phyloP scores from a whole-genome alignment of 2,329 filamentous ascomycete genomes.

The Ilyonectria mors-panacis region DNA sequence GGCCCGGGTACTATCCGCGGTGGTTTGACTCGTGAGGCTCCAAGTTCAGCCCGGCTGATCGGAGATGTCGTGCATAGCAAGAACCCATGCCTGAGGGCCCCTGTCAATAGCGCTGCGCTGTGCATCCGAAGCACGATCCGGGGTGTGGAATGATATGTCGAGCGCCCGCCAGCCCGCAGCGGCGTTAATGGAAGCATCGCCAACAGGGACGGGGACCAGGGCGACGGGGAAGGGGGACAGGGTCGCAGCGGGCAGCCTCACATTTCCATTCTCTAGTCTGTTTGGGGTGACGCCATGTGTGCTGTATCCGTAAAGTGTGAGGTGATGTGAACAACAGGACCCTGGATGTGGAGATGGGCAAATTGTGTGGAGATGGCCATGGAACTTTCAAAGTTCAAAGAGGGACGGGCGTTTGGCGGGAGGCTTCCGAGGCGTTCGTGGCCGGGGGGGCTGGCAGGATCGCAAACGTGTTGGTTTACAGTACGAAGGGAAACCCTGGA shows the following conservation, averaged over 20 bases:
- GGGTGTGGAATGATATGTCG: not conserved
- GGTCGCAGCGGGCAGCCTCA: conserved; percentile 8
- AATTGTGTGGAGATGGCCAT: conserved; percentile 22
- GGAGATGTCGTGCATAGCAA: conserved; percentile 48
- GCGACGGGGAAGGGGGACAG: conserved; percentile 20
- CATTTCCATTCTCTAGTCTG: not conserved
- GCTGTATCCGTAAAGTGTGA: conserved; percentile 13
- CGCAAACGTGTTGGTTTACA: conserved; percentile 14
- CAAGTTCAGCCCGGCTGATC: conserved; percentile 41
- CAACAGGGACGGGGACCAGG: conserved; percentile 20
- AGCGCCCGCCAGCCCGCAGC: not conserved
- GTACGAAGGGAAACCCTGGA: not conserved
- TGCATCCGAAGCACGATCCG: not conserved
- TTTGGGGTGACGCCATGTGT: conserved; percentile 16
- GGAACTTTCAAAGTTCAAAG: not conserved
- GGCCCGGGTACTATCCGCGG: conserved; percentile 20
- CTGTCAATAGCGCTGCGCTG: conserved; percentile 22
- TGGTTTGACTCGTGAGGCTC: conserved; percentile 36
- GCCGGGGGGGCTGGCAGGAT: conserved; percentile 34
- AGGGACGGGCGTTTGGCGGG: conserved; percentile 25
- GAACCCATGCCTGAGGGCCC: conserved; percentile 38
- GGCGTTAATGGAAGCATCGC: conserved; percentile 6
- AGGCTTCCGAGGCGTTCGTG: conserved; percentile 46
- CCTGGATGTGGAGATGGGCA: conserved; percentile 29
- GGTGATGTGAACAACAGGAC: conserved; percentile 27